Base-by-base conservation (phyloP, 192 early-diverging fungal species). In the Backusella macrospora region DNA sequence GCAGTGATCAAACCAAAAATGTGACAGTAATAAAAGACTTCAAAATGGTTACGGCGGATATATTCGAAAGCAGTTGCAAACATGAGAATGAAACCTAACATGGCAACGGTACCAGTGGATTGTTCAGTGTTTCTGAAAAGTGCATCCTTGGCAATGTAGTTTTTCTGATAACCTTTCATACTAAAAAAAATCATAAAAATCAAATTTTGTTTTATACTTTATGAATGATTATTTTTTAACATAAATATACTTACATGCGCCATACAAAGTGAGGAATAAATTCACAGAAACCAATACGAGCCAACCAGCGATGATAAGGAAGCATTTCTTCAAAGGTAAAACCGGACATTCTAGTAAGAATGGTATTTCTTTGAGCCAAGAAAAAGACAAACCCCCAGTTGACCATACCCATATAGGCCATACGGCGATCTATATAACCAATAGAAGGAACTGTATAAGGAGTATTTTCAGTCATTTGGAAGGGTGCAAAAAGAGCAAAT, bases 251-350 rank as follows among this genome's bases (percentile, higher is more conserved):
- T 73, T 72, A 76, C 78, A 80, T 80, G 39, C 74, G 62, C 76
- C 76, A 81, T 16, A 72, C 73, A 71, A 77, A 65, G 45, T 81
- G 80, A 21, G 70, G 73, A 3, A 78, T 34, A 48, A 74, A 70
- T 42, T 78, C 73, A 14, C 64, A 42, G 18, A 78, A 65, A 5
- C 79, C 79, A 23, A 77, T 72, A 13, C 79, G 70, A 39, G 76
- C 83, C 38, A 82, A 37, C 81, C 81, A 82, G 0, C 83, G 76
- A 78, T 85, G 83, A 40, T 68, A 85, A 21, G 71, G 78, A 45
- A 85, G 76, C 43, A 85, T 64, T 5, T 71, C 48, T 52, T 85
- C 83, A 73, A 80, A 82, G 10, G 81, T 69, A 10, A 85, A 39
- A 46, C 83, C 83, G 14, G 74, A 65, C 47, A 85, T 73, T 7